These are phyloP conservation scores for Hygrocybe punicea DNA, from an alignment of 768 basidiomycete species.

Conservation along the genomic window DNA sequence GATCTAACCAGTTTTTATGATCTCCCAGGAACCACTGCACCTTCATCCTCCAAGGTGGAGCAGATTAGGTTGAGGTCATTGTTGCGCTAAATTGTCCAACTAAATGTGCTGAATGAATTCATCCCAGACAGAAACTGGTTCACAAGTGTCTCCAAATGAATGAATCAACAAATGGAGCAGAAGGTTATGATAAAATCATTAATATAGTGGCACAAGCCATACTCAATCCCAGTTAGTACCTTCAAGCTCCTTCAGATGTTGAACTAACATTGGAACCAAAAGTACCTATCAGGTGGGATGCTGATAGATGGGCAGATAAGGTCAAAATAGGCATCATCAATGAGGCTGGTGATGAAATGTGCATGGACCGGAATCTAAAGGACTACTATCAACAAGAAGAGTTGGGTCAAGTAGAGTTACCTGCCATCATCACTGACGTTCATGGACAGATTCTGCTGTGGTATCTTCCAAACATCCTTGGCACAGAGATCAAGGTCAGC, in stretches of 20 bases:
- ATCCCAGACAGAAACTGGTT: background rate
- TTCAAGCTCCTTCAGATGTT: background rate
- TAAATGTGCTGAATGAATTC: too few relatives aligned
- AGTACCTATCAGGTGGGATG: background rate
- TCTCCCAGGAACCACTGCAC: too few relatives aligned
- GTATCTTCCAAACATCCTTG: background rate
- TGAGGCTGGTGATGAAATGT: background rate
- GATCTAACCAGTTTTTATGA: too few relatives aligned
- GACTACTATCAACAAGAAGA: background rate
- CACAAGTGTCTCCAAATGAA: too few relatives aligned
- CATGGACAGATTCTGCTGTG: background rate
- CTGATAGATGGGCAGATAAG: background rate
- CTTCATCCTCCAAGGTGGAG: too few relatives aligned
- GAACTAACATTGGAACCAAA: too few relatives aligned
- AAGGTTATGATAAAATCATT: background rate
- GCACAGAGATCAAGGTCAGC: background rate
- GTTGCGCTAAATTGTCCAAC: too few relatives aligned
- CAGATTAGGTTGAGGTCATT: too few relatives aligned
- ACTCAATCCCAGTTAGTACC: background rate
- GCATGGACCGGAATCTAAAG: background rate
- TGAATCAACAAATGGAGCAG: too few relatives aligned
- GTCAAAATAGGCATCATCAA: too few relatives aligned
- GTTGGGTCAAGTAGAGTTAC: background rate
- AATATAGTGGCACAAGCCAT: background rate
- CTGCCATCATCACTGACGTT: background rate